A percentile compares a stretch with the other conserved stretches of the same genome.
phyloP scores from a whole-genome alignment of 176 grass and related monocot genomes.

The Pontederia paniculata region DNA sequence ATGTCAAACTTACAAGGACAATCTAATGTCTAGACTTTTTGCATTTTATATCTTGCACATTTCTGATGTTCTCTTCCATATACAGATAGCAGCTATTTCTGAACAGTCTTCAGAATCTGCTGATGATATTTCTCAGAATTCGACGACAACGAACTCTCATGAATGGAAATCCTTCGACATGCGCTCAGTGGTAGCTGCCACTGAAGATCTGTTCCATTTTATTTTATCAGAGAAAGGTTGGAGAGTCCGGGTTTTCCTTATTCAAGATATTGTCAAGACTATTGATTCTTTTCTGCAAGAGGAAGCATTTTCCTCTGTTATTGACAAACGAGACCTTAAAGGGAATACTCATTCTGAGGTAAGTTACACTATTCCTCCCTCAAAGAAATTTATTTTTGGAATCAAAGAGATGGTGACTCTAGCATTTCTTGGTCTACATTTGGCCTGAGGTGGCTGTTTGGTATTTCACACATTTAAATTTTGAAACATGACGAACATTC shows the following conservation, averaged over 20 bases:
- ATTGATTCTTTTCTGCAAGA: slow-evolving; percentile 69
- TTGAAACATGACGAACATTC: too few species aligned
- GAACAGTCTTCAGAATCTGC: slow-evolving; percentile 50
- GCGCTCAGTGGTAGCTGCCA: slow-evolving; percentile 77
- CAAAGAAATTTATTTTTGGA: slow-evolving; percentile 2
- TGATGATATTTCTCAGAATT: slow-evolving; percentile 25
- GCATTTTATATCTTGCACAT: neutral
- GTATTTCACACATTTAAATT: too few species aligned
- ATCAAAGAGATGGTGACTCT: neutral
- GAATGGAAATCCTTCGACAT: slow-evolving; percentile 84
- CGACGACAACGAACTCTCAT: slow-evolving; percentile 18
- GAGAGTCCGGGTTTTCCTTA: slow-evolving; percentile 83
- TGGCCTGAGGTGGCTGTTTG: neutral
- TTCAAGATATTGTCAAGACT: slow-evolving; percentile 81
- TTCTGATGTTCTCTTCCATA: slow-evolving; percentile 5
- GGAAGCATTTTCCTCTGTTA: slow-evolving; percentile 50
- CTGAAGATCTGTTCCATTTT: slow-evolving; percentile 83
- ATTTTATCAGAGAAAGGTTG: slow-evolving; percentile 88
- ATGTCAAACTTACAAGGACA: neutral
- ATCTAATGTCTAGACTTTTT: too few species aligned
- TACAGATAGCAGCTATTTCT: slow-evolving; percentile 84
- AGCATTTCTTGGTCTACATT: neutral
- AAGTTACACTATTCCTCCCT: slow-evolving; percentile 10
- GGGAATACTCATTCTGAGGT: slow-evolving; percentile 48
- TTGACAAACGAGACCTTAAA: slow-evolving; percentile 29